Percentiles rank a stretch among this genome's conserved stretches.
phyloP scores from a whole-genome alignment of 495 filamentous ascomycete species.

The Chaetomium cochliodes region DNA sequence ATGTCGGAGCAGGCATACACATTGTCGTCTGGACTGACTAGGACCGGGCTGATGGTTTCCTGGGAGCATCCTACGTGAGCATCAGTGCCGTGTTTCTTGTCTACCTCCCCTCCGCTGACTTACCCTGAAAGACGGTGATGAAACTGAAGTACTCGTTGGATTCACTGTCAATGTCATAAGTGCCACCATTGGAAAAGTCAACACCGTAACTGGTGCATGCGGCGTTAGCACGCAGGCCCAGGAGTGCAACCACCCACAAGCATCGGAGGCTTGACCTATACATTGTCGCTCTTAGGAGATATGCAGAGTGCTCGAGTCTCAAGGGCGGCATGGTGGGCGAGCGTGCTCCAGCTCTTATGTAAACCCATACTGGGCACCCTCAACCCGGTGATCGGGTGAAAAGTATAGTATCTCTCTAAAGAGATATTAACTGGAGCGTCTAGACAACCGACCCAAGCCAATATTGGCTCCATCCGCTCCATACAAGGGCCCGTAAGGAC shows the following conservation, averaged over 20 bases:
- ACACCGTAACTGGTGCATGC: conserved; percentile 45
- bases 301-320: not conserved
- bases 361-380: no score
- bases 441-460: not conserved
- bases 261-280: conserved; percentile 21
- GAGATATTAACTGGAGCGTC: not conserved
- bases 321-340: not conserved
- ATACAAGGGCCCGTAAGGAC: not conserved
- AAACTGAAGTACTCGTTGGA: conserved; percentile 47
- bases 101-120: not conserved
- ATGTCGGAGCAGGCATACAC: conserved; percentile 43
- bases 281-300: conserved; percentile 17
- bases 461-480: not conserved
- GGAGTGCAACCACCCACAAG: conserved; percentile 28
- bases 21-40: conserved; percentile 38
- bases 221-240: conserved; percentile 34
- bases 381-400: conserved; percentile 1
- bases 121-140: conserved; percentile 46
- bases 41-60: conserved; percentile 42
- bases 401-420: not conserved
- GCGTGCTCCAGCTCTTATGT: not conserved
- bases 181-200: conserved; percentile 44
- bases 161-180: conserved; percentile 43
- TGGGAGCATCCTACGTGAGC: conserved; percentile 35
- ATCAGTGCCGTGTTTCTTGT: not conserved